Percentiles rank a stretch among this genome's conserved stretches.
Conservation (phyloP, 108 stramenopile genomes). For the Licmophora abbreviata region DNA sequence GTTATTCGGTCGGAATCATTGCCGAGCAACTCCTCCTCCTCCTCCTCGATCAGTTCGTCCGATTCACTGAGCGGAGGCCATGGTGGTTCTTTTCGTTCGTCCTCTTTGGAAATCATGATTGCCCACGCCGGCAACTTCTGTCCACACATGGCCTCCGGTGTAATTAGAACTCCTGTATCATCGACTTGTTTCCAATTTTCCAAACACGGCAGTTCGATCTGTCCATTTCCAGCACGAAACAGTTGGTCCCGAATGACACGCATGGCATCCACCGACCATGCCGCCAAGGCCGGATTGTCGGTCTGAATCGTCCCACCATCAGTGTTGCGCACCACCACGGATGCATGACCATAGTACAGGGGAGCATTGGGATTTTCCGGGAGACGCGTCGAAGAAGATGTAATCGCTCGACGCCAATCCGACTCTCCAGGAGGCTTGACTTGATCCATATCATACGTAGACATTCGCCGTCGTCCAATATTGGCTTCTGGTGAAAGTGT, state of each 20-base stretch:
- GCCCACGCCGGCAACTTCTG: neutral
- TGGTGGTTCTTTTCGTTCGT: neutral
- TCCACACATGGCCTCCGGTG: too few species aligned
- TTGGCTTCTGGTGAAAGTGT: too few species aligned
- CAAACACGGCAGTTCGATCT: conserved; percentile 37
- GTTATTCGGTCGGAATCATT: too few species aligned
- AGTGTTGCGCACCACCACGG: conserved; percentile 30
- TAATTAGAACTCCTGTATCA: too few species aligned
- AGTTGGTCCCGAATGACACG: conserved; percentile 59
- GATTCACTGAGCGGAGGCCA: conserved; percentile 1
- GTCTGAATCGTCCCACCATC: conserved; percentile 50
- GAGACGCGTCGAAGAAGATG: too few species aligned
- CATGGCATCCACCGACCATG: conserved; percentile 82
- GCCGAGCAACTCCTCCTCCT: neutral
- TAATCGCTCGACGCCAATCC: too few species aligned
- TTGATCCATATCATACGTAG: too few species aligned
- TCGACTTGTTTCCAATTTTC: conserved; percentile 42
- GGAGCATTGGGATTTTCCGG: too few species aligned
- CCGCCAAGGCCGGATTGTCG: conserved; percentile 61
- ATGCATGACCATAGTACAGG: conserved; percentile 16
- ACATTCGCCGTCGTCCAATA: too few species aligned
- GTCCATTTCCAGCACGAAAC: conserved; percentile 49
- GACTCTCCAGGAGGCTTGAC: too few species aligned
- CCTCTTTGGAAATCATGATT: neutral
- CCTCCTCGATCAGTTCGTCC: neutral